Percentiles rank a stretch among this genome's conserved stretches.
These are phyloP conservation scores for Berberis thunbergii DNA, from an alignment of 164 flowering plant genomes.

Conservation along the genomic window DNA sequence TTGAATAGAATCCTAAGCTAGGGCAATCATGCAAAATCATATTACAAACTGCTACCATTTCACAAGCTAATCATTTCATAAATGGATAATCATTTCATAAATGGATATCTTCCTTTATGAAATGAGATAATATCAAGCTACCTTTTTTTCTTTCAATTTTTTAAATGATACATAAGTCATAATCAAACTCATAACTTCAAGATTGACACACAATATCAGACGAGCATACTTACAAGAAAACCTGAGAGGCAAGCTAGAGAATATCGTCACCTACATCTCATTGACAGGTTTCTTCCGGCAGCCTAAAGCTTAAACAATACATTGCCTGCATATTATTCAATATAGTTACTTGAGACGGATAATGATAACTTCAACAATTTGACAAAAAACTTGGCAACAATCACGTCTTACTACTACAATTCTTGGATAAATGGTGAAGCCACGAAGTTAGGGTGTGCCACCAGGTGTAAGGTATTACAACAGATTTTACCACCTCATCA, in stretches of 20 bases:
- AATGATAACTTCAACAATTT: not conserved
- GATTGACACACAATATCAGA: not conserved
- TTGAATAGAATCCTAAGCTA: too few species aligned
- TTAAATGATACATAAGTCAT: too few species aligned
- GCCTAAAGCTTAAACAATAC: constrained; percentile 82
- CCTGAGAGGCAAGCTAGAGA: constrained; percentile 2
- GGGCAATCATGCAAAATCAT: too few species aligned
- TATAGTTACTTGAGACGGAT: not conserved
- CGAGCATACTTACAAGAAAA: not conserved
- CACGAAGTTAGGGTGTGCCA: too few species aligned
- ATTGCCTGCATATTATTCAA: constrained; percentile 51
- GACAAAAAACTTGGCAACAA: too few species aligned
- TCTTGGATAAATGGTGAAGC: not conserved
- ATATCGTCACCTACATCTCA: constrained; percentile 12
- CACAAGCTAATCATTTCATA: too few species aligned
- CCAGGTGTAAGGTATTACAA: not conserved
- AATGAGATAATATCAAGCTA: too few species aligned
- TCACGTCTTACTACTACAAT: not conserved
- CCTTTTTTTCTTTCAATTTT: too few species aligned
- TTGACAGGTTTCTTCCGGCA: constrained; percentile 67
- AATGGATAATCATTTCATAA: too few species aligned
- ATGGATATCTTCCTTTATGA: too few species aligned
- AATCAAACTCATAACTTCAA: too few species aligned
- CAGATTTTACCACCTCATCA: not conserved
- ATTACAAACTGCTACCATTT: too few species aligned